Conservation (phyloP, 2,329 filamentous ascomycete genomes). For the Simplicillium sp. region DNA sequence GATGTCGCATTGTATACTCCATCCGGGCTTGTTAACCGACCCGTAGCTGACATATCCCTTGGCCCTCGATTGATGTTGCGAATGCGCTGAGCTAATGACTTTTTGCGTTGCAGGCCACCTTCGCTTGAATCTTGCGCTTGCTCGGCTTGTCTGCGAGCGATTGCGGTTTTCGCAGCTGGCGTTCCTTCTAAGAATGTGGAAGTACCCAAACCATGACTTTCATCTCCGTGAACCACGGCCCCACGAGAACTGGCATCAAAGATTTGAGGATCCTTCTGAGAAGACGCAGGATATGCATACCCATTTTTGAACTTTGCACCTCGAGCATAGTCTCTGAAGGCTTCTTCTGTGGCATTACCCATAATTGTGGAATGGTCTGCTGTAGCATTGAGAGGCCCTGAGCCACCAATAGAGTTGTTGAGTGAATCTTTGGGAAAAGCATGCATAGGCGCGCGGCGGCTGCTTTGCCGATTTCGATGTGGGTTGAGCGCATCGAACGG, state of each 20-base stretch:
- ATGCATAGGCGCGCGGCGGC: conserved; percentile 83
- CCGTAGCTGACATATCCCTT: conserved; percentile 48
- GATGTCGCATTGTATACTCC: conserved; percentile 31
- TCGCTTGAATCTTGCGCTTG: conserved; percentile 48
- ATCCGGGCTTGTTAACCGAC: conserved; percentile 50
- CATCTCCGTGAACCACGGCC: conserved; percentile 73
- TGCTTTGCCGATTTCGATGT: conserved; percentile 79
- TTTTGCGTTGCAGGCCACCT: conserved; percentile 72
- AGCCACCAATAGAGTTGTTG: conserved; percentile 85
- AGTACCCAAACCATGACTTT: conserved; percentile 77
- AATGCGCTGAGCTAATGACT: conserved; percentile 87
- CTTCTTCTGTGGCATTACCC: conserved; percentile 70
- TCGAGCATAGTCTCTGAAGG: conserved; percentile 70
- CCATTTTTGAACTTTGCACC: conserved; percentile 19
- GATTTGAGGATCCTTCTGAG: conserved; percentile 34
- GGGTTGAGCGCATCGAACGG: conserved; percentile 96
- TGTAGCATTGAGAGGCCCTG: conserved; percentile 72
- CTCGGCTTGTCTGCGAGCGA: conserved; percentile 66
- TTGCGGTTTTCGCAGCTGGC: conserved; percentile 71
- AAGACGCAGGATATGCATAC: conserved; percentile 9
- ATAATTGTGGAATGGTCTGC: conserved; percentile 85
- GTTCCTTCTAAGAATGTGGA: conserved; percentile 94
- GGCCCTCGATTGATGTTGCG: conserved; percentile 70
- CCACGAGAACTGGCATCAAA: conserved; percentile 62
- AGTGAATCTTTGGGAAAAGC: conserved; percentile 87